Evolutionary conservation across 1,284 basidiomycete species (phyloP), one percentile per base, ranked within the genome.

Genomic region (Heliocybe sulcata): DNA sequence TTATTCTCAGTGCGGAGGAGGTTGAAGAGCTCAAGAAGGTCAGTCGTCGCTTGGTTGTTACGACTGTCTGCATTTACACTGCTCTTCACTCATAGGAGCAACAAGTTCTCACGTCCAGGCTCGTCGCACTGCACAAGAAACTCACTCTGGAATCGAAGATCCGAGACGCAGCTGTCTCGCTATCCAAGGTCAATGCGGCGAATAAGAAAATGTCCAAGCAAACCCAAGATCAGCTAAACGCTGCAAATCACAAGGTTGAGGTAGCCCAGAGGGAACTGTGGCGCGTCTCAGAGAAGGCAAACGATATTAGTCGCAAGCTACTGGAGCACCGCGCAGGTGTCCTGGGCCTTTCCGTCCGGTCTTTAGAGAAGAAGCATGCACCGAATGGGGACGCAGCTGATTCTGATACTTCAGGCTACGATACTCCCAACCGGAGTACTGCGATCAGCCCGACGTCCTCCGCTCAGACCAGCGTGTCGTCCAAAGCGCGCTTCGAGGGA

Each of bases 21-120:
- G 87, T 94, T n/a, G 93, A 95, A 60, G 87, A 89, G 53, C 80
- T 94, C 61, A 94, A 93, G 75, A 92, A 91, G 82, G 92, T 90
- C 61, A 23, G 33, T 55, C 61, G 29, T 25, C 51, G 25, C 19
- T 42, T 27, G 38, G 33, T 19, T 26, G 22, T 20, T 12, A 20
- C 26, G 22, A 48, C 53, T 52, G 14, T 54, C 58, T 11, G 56
- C 50, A 27, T 51, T 25, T n/a, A 29, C 52, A 45, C 25, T 51
- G 31, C 48, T 52, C 23, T 31, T 54, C 4, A 35, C 26, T 19
- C 42, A 45, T 61, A 92, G 89, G 89, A 92, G 68, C 73, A 88
- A 60, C 80, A 83, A 67, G 69, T 83, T 42, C 77, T 91, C 33
- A 72, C 77, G 27, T 77, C 85, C 10, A 79, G 87, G 29, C 70